Percentiles rank a stretch among this genome's conserved stretches.
These are phyloP conservation scores for Euphorbia neoarborescens DNA, from an alignment of 441 rosid species.

Conservation along the genomic window DNA sequence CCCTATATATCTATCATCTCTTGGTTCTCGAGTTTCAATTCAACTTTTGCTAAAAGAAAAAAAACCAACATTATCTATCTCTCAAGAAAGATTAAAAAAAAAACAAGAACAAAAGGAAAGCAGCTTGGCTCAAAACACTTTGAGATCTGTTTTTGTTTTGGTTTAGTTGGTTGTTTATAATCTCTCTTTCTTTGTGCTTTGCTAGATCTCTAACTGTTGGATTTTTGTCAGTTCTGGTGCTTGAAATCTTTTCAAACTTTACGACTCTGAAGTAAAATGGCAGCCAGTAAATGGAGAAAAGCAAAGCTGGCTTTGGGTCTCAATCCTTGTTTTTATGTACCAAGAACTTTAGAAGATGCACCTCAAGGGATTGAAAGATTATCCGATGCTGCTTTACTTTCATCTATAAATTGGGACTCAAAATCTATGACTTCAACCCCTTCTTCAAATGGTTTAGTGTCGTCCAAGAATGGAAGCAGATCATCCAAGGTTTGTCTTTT, in stretches of 20 bases:
- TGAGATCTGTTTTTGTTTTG: slow-evolving; percentile 27
- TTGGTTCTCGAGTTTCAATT: slow-evolving; percentile 40
- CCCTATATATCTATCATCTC: slow-evolving; percentile 29
- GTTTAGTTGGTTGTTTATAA: slow-evolving; percentile 4
- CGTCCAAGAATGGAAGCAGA: slow-evolving; percentile 61
- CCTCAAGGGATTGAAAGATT: slow-evolving; percentile 50
- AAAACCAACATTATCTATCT: slow-evolving; percentile 33
- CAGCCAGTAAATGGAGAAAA: slow-evolving; percentile 77
- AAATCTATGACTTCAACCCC: slow-evolving; percentile 68
- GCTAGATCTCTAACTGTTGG: neutral
- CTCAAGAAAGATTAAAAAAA: slow-evolving; percentile 23
- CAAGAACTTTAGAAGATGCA: slow-evolving; percentile 70
- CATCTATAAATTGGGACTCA: slow-evolving; percentile 58
- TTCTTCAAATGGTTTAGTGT: slow-evolving; percentile 59
- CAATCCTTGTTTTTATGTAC: slow-evolving; percentile 73
- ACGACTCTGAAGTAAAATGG: slow-evolving; percentile 37
- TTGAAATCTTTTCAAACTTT: slow-evolving; percentile 7
- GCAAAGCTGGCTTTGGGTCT: slow-evolving; percentile 78
- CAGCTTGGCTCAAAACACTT: slow-evolving; percentile 26
- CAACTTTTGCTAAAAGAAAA: slow-evolving; percentile 35
- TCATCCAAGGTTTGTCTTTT: slow-evolving; percentile 69
- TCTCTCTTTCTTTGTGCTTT: neutral
- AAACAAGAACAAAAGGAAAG: slow-evolving; percentile 19
- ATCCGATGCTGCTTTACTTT: slow-evolving; percentile 75
- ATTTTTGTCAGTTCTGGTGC: neutral